phyloP scores from a whole-genome alignment of 2,329 filamentous ascomycete genomes.

The Botrytis cinerea region DNA sequence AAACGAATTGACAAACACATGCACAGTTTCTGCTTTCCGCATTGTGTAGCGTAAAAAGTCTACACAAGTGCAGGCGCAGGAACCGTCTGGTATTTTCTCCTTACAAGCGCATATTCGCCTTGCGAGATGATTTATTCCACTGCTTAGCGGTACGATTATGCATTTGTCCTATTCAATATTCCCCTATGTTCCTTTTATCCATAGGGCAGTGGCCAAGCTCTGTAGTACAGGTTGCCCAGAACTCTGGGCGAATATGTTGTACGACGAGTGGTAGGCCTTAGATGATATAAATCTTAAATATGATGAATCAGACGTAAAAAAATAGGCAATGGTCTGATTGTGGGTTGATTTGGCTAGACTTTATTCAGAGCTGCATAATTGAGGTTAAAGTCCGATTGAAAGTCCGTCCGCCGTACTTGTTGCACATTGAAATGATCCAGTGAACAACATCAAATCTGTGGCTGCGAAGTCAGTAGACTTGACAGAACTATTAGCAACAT shows the following conservation, averaged over 20 bases:
- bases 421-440: neutral
- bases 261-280: neutral
- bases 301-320: neutral
- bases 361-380: neutral
- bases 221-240: conserved; percentile 6
- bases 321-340: neutral
- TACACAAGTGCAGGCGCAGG: neutral
- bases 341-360: neutral
- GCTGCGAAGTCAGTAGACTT: neutral
- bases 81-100: conserved; percentile 1
- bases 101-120: conserved; percentile 1
- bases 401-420: neutral
- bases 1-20: neutral
- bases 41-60: neutral
- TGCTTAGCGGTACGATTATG: neutral
- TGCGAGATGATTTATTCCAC: neutral
- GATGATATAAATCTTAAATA: neutral
- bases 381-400: neutral
- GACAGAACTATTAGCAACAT: neutral
- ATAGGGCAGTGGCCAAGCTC: neutral
- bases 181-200: neutral
- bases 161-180: neutral
- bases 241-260: conserved; percentile 7
- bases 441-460: neutral
- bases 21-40: neutral